Evolutionary conservation across 257 asterid genomes (phyloP), one percentile per base, ranked within the genome.

Genomic region (Linaria vulgaris): DNA sequence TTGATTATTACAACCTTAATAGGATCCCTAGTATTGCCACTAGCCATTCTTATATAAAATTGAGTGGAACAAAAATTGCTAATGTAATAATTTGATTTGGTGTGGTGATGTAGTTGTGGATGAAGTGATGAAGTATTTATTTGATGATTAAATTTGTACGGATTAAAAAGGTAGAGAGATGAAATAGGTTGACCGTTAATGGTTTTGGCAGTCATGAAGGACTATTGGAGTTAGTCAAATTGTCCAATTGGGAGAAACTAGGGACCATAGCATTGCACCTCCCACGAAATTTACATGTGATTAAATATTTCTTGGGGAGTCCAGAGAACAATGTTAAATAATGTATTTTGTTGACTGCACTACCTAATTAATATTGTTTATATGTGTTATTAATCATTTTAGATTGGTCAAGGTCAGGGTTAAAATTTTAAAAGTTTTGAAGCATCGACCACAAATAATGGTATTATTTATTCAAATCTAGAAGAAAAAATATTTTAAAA

Each of bases 1-100:
- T 81, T 68, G 77, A 88, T 83, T 27, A 88, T 67, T 47, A 85
- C 88, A 44, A 88, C 83, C 78, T 73, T 88, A 54, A 85, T 80
- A 3, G 58, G 62, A 16, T 53, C 62, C 22, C 9, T 47, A 13
- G 39, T 52, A 11, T 68, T 12, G 23, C 65, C 51, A 34, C 30
- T 16, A 20, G 64, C 67, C 80, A 74, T 78, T 59, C 14, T 9
- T 13, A 11, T 61, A 1, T 25, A n/a, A n/a, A n/a, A n/a, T n/a
- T n/a, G n/a, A n/a, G n/a, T n/a, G n/a, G n/a, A n/a, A n/a, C n/a
- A n/a, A n/a, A n/a, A 6, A 9, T 55, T 0, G 11, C 8, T 15
- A 9, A 12, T 34, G 19, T 1, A 16, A n/a, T 34, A 56, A 9
- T 51, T 4, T 12, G 34, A 22, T 21, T 15, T 16, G 1, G 7